These are phyloP conservation scores for Didymella pomorum DNA, from an alignment of 2,329 filamentous ascomycete species.

Conservation along the genomic window DNA sequence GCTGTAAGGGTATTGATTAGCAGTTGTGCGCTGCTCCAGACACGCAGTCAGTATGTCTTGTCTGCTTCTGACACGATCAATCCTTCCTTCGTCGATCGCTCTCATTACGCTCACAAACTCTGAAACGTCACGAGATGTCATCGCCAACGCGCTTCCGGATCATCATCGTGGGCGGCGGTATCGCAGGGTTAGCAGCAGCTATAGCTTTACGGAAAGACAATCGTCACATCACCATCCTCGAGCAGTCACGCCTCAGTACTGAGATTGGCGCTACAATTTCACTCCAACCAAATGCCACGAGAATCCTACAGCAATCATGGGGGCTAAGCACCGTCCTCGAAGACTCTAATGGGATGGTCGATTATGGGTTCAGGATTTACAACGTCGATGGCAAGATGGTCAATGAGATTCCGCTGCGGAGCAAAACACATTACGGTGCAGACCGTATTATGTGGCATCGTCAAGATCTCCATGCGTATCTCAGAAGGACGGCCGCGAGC, in stretches of 20 bases:
- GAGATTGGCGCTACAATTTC: constrained; percentile 56
- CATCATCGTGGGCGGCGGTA: constrained; percentile 42
- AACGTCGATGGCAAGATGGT: not conserved
- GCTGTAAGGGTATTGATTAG: not conserved
- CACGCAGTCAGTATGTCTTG: not conserved
- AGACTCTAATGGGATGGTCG: not conserved
- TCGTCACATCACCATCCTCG: constrained; percentile 47
- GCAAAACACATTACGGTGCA: not conserved
- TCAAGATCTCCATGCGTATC: not conserved
- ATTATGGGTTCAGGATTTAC: not conserved
- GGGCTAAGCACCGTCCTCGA: not conserved
- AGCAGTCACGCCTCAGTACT: constrained; percentile 41
- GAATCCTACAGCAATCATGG: not conserved
- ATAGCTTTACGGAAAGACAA: constrained; percentile 48
- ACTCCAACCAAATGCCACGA: constrained; percentile 2
- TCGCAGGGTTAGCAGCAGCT: constrained; percentile 35
- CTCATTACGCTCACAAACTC: constrained; percentile 9
- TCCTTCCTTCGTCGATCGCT: not conserved
- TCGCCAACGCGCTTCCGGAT: constrained; percentile 39
- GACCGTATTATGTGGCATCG: not conserved
- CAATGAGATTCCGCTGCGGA: not conserved
- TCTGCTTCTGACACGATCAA: not conserved
- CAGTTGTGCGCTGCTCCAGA: not conserved
- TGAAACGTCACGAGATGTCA: constrained; percentile 20
- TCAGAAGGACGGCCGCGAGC: not conserved